A percentile compares a stretch with the other conserved stretches of the same genome.
These are phyloP conservation scores for Fraxinus sp. DNA, from an alignment of 305 asterid species.

Conservation along the genomic window DNA sequence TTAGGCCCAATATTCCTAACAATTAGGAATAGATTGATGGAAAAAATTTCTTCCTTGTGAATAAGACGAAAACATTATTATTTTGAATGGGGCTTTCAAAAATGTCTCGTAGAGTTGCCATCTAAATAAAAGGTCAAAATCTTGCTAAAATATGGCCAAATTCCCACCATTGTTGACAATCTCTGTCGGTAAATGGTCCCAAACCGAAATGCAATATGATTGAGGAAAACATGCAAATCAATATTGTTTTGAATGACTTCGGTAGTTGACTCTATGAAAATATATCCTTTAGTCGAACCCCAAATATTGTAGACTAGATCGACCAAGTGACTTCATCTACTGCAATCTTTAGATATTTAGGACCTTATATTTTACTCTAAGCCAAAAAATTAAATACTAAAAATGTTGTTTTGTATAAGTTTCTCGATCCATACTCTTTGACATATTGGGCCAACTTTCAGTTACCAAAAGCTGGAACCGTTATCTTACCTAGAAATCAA, in stretches of 20 bases:
- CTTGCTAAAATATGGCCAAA: not conserved
- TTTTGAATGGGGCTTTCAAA: not conserved
- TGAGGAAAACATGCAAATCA: not conserved
- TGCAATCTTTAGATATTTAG: not conserved
- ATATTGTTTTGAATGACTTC: not conserved
- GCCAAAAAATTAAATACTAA: no score
- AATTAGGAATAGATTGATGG: not conserved
- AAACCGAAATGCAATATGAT: not conserved
- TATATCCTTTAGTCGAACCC: not conserved
- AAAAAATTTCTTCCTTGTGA: not conserved
- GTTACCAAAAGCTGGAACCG: not conserved
- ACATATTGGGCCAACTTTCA: not conserved
- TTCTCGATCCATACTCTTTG: not conserved
- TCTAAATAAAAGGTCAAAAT: not conserved
- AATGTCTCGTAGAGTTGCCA: not conserved
- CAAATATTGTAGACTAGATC: not conserved
- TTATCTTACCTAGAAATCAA: not conserved
- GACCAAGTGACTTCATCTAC: no score
- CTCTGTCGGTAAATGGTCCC: conserved; percentile 5
- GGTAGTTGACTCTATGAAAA: not conserved
- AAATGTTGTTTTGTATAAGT: not conserved
- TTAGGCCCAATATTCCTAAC: no score
- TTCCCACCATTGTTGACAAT: not conserved
- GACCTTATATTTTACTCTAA: not conserved
- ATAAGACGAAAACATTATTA: not conserved